These are phyloP conservation scores for Biscogniauxia marginata DNA, from an alignment of 2,329 filamentous ascomycete species.

Conservation along the genomic window DNA sequence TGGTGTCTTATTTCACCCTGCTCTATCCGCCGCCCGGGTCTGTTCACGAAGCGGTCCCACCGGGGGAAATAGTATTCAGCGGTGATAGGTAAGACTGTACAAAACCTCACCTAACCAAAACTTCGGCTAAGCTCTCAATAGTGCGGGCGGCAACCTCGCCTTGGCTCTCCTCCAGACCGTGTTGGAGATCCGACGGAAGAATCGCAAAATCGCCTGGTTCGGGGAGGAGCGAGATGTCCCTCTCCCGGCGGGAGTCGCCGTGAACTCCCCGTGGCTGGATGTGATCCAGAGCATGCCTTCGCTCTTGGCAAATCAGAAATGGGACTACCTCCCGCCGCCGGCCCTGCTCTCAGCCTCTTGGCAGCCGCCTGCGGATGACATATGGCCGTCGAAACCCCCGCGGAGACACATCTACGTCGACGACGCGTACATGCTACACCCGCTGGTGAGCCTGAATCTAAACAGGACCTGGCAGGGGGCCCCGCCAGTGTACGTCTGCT, in stretches of 20 bases:
- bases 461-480: constrained; percentile 57
- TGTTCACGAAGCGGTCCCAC: constrained; percentile 62
- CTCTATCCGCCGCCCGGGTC: constrained; percentile 69
- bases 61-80: constrained; percentile 66
- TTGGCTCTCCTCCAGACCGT: constrained; percentile 67
- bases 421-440: constrained; percentile 59
- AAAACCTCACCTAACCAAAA: neutral
- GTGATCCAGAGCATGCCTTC: constrained; percentile 62
- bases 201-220: constrained; percentile 56
- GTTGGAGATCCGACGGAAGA: constrained; percentile 56
- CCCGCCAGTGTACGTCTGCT: constrained; percentile 66
- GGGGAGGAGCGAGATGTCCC: constrained; percentile 57
- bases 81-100: constrained; percentile 58
- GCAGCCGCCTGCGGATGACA: constrained; percentile 43
- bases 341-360: constrained; percentile 25
- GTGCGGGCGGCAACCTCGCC: constrained; percentile 70
- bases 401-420: constrained; percentile 54
- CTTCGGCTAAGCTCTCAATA: constrained; percentile 28
- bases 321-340: constrained; percentile 63
- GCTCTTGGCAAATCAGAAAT: constrained; percentile 49
- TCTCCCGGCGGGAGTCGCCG: constrained; percentile 63
- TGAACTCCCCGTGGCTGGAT: constrained; percentile 71
- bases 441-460: constrained; percentile 64
- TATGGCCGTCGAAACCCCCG: constrained; percentile 58
- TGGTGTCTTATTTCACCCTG: constrained; percentile 70